These are phyloP conservation scores for Exophiala sideris DNA, from an alignment of 2,329 filamentous ascomycete species.

Conservation along the genomic window DNA sequence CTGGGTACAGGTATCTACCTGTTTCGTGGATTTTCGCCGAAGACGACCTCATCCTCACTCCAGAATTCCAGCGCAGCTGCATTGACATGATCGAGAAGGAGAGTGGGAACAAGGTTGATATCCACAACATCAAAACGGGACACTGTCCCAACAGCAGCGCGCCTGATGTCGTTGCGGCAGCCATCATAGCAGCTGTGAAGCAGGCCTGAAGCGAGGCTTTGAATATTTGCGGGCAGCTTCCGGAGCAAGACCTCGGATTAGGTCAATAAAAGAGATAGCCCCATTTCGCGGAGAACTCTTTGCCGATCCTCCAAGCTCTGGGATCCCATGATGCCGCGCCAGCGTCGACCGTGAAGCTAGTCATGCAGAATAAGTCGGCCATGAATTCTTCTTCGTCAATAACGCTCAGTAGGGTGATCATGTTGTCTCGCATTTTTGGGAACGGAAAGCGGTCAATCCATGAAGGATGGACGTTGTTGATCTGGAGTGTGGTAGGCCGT, in stretches of 20 bases:
- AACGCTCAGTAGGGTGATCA: slow-evolving; percentile 31
- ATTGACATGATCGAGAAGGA: slow-evolving; percentile 35
- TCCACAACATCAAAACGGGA: slow-evolving; percentile 30
- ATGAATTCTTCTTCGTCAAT: slow-evolving; percentile 40
- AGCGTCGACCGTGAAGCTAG: slow-evolving; percentile 33
- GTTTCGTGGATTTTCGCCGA: slow-evolving; percentile 41
- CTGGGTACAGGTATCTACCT: slow-evolving; percentile 40
- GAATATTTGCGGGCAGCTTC: no score
- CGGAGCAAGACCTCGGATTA: background rate
- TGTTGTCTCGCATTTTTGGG: slow-evolving; percentile 38
- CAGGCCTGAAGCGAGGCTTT: background rate
- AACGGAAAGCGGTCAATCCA: slow-evolving; percentile 45
- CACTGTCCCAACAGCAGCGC: slow-evolving; percentile 31
- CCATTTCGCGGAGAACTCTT: slow-evolving; percentile 37
- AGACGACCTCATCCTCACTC: slow-evolving; percentile 37
- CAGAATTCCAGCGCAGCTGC: slow-evolving; percentile 31
- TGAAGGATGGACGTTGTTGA: slow-evolving; percentile 34
- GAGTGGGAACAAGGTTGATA: slow-evolving; percentile 33
- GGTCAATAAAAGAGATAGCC: slow-evolving; percentile 33
- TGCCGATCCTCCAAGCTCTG: slow-evolving; percentile 35
- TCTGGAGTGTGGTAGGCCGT: slow-evolving; percentile 36
- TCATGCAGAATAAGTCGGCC: slow-evolving; percentile 34
- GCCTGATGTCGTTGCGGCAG: slow-evolving; percentile 27
- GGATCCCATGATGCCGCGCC: slow-evolving; percentile 35
- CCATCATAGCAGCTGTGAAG: slow-evolving; percentile 8